phyloP scores from a whole-genome alignment of 78 protist genomes.

The Cavenderia fasciculata region DNA sequence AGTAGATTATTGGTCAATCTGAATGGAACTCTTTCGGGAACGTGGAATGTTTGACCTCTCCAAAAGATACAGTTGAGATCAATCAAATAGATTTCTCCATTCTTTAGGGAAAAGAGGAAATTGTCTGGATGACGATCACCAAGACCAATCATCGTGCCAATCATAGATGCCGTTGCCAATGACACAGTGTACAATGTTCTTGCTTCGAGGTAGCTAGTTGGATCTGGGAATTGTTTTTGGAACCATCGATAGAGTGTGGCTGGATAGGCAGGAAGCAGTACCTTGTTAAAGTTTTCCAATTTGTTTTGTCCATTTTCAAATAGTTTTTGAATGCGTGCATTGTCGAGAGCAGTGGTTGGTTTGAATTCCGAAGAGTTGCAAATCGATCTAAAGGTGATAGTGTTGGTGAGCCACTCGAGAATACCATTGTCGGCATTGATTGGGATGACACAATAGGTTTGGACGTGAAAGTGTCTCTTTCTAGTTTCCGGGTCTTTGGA shows the following conservation, averaged over 20 bases:
- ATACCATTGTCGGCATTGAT: constrained; percentile 91
- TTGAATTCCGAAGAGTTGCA: too few species aligned
- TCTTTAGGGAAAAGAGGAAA: constrained; percentile 87
- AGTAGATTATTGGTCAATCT: constrained; percentile 95
- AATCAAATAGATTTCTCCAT: constrained; percentile 93
- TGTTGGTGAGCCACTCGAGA: constrained; percentile 95
- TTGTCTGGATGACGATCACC: constrained; percentile 98
- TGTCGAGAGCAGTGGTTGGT: too few species aligned
- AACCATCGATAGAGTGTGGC: constrained; percentile 94
- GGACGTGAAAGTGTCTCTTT: constrained; percentile 59
- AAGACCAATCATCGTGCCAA: constrained; percentile 87
- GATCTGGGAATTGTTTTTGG: constrained; percentile 85
- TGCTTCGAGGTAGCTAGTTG: constrained; percentile 91
- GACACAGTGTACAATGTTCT: constrained; percentile 80
- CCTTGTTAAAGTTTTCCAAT: neutral
- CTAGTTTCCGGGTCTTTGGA: constrained; percentile 81
- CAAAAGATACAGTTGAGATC: constrained; percentile 96
- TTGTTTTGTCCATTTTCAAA: neutral
- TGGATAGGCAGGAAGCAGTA: constrained; percentile 46
- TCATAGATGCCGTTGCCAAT: constrained; percentile 90
- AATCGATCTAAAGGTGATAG: constrained; percentile 52
- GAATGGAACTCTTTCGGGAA: constrained; percentile 95
- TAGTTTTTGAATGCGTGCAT: too few species aligned
- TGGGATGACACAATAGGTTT: constrained; percentile 92
- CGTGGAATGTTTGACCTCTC: constrained; percentile 87